Evolutionary conservation across 2,329 filamentous ascomycete species (phyloP).

Genomic region (Aspergillus sp.): DNA sequence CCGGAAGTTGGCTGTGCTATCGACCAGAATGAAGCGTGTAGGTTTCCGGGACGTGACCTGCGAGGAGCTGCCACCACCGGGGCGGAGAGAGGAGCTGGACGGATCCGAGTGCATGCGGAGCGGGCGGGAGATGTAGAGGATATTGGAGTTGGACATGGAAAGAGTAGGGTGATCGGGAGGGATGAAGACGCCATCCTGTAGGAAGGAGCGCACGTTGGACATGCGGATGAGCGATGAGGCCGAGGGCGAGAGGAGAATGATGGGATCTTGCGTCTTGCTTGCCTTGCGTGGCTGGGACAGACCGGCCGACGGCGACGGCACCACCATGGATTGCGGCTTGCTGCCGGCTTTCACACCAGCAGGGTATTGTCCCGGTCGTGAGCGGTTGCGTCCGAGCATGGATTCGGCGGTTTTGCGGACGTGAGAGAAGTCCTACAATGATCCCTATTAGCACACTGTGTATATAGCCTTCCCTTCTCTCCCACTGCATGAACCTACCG

Average conservation of each 20-base stretch:
- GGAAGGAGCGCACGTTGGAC: constrained; percentile 93
- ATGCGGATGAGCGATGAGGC: constrained; percentile 92
- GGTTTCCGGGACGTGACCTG: constrained; percentile 55
- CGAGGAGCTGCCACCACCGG: constrained; percentile 56
- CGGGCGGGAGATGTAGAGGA: constrained; percentile 80
- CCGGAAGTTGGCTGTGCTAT: constrained; percentile 91
- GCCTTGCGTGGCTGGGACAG: constrained; percentile 44
- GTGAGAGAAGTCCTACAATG: constrained; percentile 80
- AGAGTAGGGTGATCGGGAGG: constrained; percentile 67
- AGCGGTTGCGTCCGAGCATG: constrained; percentile 65
- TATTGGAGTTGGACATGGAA: constrained; percentile 67
- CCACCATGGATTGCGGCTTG: constrained; percentile 34
- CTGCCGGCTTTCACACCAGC: constrained; percentile 36
- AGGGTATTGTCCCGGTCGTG: constrained; percentile 39
- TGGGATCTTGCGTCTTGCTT: constrained; percentile 68
- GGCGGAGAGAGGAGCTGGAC: constrained; percentile 28
- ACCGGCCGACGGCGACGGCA: constrained; percentile 40
- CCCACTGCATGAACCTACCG: constrained; percentile 53
- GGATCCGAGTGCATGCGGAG: constrained; percentile 59
- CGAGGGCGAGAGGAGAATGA: constrained; percentile 94
- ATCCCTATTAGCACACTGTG: constrained; percentile 1
- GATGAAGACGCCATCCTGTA: constrained; percentile 78
- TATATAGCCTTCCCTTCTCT: not conserved
- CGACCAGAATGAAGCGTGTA: constrained; percentile 92
- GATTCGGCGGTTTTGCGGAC: constrained; percentile 81